Base-by-base conservation (phyloP, 768 basidiomycete species). In the Trametes elegans region DNA sequence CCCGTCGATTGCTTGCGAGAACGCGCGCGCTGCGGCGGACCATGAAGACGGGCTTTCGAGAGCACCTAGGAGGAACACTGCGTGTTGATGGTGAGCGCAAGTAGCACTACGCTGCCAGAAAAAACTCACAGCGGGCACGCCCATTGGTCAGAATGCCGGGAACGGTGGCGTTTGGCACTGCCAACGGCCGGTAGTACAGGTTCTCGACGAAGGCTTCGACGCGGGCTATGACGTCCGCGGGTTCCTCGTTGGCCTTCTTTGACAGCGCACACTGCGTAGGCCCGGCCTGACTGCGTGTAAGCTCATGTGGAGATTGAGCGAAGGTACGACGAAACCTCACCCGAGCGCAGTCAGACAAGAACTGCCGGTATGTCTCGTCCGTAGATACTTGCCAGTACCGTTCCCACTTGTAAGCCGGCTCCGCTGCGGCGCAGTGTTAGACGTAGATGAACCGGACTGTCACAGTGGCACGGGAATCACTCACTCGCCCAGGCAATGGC, bases 61-160 rank as follows among this genome's bases (percentile, higher is more conserved):
- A 16, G 44, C 40, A 11, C 34, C 34, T 10, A 62, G 23, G 7
- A 62, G 39, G 36, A 35, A 60, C 48, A 56, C 62, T 62, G 52
- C n/a, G n/a, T n/a, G n/a, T n/a, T n/a, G n/a, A n/a, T n/a, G n/a
- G n/a, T n/a, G n/a, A n/a, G n/a, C n/a, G n/a, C n/a, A n/a, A n/a
- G n/a, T n/a, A n/a, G n/a, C n/a, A n/a, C n/a, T n/a, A n/a, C n/a
- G n/a, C n/a, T n/a, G n/a, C n/a, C n/a, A n/a, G n/a, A n/a, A n/a
- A 21, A 1, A 14, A 60, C 65, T 11, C 52, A 70, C 70, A 48
- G 34, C 59, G 60, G 1, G 58, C 64, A 44, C 63, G 61, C 11
- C 67, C 65, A 10, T 58, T 50, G 2, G 68, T 70, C 10, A 71
- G 59, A 9, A 67, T 46, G 6, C 68, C 65, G 16, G 70, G 69